phyloP scores from a whole-genome alignment of 2,329 filamentous ascomycete species.

The Aspergillus aculeatus region DNA sequence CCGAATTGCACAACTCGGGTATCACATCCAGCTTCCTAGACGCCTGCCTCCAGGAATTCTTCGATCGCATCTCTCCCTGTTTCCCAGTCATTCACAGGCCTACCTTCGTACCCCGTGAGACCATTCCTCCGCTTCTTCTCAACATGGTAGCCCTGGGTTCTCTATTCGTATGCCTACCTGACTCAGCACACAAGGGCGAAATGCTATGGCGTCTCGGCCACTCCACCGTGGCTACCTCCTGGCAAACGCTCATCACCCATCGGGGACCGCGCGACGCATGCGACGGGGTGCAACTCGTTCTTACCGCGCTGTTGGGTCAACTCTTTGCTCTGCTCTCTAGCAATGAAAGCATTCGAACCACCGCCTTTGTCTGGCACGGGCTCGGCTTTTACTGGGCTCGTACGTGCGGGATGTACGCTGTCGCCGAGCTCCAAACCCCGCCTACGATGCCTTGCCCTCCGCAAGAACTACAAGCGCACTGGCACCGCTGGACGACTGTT shows the following conservation, averaged over 20 bases:
- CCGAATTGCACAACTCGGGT: constrained; percentile 16
- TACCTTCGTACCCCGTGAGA: constrained; percentile 14
- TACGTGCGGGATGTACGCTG: constrained; percentile 19
- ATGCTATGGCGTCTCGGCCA: constrained; percentile 23
- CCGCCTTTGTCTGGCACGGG: constrained; percentile 19
- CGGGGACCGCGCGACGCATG: constrained; percentile 18
- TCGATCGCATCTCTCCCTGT: constrained; percentile 14
- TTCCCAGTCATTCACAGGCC: constrained; percentile 20
- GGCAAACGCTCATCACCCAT: constrained; percentile 17
- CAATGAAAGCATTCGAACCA: constrained; percentile 17
- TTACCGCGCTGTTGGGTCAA: constrained; percentile 19
- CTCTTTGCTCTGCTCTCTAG: constrained; percentile 19
- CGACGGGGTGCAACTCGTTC: constrained; percentile 19
- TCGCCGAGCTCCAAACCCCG: constrained; percentile 6
- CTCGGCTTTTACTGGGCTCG: constrained; percentile 24
- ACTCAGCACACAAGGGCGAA: constrained; percentile 17
- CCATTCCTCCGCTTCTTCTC: constrained; percentile 18
- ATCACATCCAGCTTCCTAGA: constrained; percentile 22
- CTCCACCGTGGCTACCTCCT: constrained; percentile 22
- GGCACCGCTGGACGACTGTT: constrained; percentile 18
- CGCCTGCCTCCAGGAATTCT: constrained; percentile 19
- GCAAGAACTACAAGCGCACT: neutral
- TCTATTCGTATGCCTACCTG: constrained; percentile 17
- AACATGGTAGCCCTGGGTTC: constrained; percentile 23
- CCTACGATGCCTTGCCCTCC: constrained; percentile 1